Conservation (phyloP, 2,329 filamentous ascomycete genomes). For the Penicillium concentricum region DNA sequence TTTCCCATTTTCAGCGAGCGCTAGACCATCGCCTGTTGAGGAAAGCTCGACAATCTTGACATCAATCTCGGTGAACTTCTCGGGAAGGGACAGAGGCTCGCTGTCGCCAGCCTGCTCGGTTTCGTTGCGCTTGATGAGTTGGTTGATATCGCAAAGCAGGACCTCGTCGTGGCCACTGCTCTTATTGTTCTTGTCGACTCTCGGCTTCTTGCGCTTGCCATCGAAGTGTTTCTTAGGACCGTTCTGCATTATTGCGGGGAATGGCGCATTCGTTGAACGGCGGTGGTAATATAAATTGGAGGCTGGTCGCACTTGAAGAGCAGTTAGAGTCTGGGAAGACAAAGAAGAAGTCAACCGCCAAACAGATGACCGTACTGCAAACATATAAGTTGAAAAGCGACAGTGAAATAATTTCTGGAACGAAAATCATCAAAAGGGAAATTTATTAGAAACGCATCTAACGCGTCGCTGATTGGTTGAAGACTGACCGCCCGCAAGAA, state of each 20-base stretch:
- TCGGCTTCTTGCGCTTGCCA: constrained; percentile 46
- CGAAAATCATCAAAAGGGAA: constrained; percentile 19
- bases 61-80: constrained; percentile 72
- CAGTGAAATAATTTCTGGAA: constrained; percentile 8
- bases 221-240: constrained; percentile 25
- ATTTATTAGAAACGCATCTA: constrained; percentile 28
- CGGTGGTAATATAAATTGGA: constrained; percentile 8
- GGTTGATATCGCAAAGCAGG: constrained; percentile 61
- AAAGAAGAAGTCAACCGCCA: constrained; percentile 11
- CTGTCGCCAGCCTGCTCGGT: constrained; percentile 26
- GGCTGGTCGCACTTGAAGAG: constrained; percentile 5
- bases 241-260: constrained; percentile 29
- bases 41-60: constrained; percentile 80
- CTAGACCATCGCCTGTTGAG: constrained; percentile 89
- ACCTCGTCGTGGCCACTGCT: constrained; percentile 67
- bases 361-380: constrained; percentile 13
- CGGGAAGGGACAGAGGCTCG: constrained; percentile 51
- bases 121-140: constrained; percentile 35
- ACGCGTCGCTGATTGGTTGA: constrained; percentile 19
- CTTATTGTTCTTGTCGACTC: constrained; percentile 58
- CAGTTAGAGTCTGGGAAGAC: not conserved
- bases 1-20: constrained; percentile 63
- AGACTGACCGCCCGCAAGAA: constrained; percentile 26
- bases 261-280: constrained; percentile 19
- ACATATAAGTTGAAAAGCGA: constrained; percentile 21